Evolutionary conservation across 345 rosid genomes (phyloP), one percentile per base, ranked within the genome.

Genomic region (Rhodamnia argentea): DNA sequence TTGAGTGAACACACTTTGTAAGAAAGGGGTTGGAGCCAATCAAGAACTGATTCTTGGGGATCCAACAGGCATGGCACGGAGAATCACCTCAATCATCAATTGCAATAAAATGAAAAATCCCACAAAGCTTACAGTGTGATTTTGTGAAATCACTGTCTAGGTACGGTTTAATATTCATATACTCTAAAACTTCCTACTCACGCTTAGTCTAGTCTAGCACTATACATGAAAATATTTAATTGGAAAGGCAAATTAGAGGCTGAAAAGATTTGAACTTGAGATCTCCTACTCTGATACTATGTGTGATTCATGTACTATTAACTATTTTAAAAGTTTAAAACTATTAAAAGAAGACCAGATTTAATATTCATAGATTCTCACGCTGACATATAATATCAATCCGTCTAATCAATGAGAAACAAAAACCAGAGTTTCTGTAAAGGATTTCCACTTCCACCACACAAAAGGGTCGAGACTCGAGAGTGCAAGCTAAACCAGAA

Each of bases 1-100:
- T 55, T 82, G 56, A 22, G 50, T 56, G 40, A 85, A 78, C 24
- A 70, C 47, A 70, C 78, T 70, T 70, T 18, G 78, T 44, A 24
- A 81, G 32, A 59, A 37, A 9, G 42, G 37, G 40, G 26, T 40
- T 40, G 70, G 40, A 84, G 84, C 82, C 64, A 88, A 86, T 82
- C 84, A 86, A 90, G 90, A 90, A 88, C 89, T 84, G 64, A 90
- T 90, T 88, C 91, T 84, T 26, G 54, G 59, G 90, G 90, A 87
- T 88, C 89, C 84, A 76, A 85, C 83, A 16, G 78, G 78, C 29
- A 70, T 18, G 81, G 47, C 47, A 37, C 24, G 22, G 47, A 70
- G 26, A 32, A 37, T 70, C 81, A 70, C 47, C 37, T 37, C 18
- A 70, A 70, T 37, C 23, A 70, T 70, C 26, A 37, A 37, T 70